phyloP scores from a whole-genome alignment of 1,284 basidiomycete species.

The Ustilago cynodontis region DNA sequence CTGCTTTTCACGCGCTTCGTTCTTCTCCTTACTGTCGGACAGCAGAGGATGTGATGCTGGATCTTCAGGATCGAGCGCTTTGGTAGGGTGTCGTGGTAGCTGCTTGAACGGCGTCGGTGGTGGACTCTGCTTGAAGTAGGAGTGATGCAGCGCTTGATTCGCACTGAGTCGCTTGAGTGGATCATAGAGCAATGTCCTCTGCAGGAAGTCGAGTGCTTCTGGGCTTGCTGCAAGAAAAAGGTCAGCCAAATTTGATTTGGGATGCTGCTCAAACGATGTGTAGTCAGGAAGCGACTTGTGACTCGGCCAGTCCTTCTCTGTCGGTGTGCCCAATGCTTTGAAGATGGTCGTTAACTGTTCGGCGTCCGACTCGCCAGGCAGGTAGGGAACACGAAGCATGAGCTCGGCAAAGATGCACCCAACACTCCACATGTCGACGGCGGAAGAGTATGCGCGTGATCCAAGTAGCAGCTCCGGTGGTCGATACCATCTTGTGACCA shows the following conservation, averaged over 20 bases:
- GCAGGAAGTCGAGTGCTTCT: conserved; percentile 86
- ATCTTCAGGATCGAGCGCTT: conserved; percentile 40
- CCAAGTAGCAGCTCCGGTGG: conserved; percentile 93
- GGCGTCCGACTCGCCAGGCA: conserved; percentile 93
- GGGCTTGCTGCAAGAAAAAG: conserved; percentile 90
- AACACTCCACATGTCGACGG: conserved; percentile 93
- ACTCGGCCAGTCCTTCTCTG: conserved; percentile 96
- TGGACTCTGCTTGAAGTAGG: conserved; percentile 61
- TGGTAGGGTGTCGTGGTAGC: conserved; percentile 60
- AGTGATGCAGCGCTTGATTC: conserved; percentile 60
- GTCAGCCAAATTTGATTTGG: conserved; percentile 82
- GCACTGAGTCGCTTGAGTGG: conserved; percentile 85
- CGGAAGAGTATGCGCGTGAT: conserved; percentile 85
- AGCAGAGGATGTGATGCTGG: conserved; percentile 47
- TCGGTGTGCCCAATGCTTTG: conserved; percentile 92
- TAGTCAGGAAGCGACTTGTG: conserved; percentile 73
- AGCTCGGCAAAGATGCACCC: conserved; percentile 96
- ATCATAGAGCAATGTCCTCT: conserved; percentile 84
- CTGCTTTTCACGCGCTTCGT: conserved; percentile 44
- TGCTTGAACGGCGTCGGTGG: conserved; percentile 56
- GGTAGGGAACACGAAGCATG: conserved; percentile 92
- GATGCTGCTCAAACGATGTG: conserved; percentile 73
- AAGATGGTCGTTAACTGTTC: conserved; percentile 96
- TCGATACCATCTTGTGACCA: conserved; percentile 97
- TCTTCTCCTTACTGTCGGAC: conserved; percentile 55